Evolutionary conservation across 768 basidiomycete species (phyloP), one percentile per base, ranked within the genome.

Genomic region (Gymnopilus dilepis): DNA sequence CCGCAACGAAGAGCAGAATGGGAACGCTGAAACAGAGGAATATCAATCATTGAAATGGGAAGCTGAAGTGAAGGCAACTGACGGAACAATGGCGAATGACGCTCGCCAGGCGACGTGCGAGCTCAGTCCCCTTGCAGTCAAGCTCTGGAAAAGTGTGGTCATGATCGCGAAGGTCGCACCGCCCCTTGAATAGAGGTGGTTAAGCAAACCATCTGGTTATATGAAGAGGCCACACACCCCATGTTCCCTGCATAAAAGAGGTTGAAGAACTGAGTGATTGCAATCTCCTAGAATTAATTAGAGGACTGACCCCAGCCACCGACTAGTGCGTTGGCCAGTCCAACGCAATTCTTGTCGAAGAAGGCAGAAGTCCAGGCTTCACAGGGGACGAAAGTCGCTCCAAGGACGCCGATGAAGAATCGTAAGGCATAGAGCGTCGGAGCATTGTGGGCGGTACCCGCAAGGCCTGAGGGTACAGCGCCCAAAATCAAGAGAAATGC

Each of bases 361-460:
- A 88, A 87, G 3, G 73, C 74, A 0, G 87, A 85, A 8, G 86
- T 85, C 84, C 87, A 86, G 3, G 82, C 81, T 56, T 86, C 82
- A 61, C 85, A 86, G 4, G 86, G 80, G 1, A 88, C 84, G 60
- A 89, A 88, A 0, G 85, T 84, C 0, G 74, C 86, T 6, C 87
- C 87, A 2, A 86, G 76, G 45, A 87, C 82, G 11, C 86, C 84
- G 50, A 86, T 85, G 68, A 87, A 85, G 68, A 86, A 86, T 0
- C 87, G 78, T 33, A 85, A 41, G 2, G 71, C 65, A 56, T 82
- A 81, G 0, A 86, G 75, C 0, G 63, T 63, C 19, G 31, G 22
- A 1, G 78, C 80, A 53, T 60, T 77, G 40, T 73, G 70, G n/a
- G 77, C 76, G 1, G 82, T 82, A 28, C 85, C 85, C 0, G 85